phyloP scores from a whole-genome alignment of 106 monocot species.

The Dendrobium officinale region DNA sequence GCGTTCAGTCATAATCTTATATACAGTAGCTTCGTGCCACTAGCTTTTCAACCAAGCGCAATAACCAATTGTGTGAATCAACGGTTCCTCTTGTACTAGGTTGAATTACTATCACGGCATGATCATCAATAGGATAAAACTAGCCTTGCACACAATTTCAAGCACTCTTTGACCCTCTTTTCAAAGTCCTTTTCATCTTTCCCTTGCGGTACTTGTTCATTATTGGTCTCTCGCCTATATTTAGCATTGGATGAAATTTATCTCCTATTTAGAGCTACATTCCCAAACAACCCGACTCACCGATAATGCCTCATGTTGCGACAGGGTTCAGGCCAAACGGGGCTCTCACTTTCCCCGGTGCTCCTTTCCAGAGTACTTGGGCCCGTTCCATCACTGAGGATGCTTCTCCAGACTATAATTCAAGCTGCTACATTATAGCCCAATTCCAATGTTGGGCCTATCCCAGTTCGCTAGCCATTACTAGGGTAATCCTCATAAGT shows the following conservation, averaged over 20 bases:
- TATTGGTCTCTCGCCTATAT: too few species aligned
- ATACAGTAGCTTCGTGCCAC: conserved; percentile 62
- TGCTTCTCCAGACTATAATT: too few species aligned
- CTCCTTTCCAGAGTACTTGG: conserved; percentile 15
- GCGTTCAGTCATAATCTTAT: conserved; percentile 23
- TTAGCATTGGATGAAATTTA: too few species aligned
- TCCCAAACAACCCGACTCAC: too few species aligned
- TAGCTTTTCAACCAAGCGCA: conserved; percentile 76
- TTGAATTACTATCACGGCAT: conserved; percentile 39
- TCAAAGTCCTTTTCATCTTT: too few species aligned
- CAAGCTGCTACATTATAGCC: neutral
- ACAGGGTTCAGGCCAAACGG: neutral
- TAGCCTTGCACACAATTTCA: conserved; percentile 18
- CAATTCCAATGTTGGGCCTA: conserved; percentile 16
- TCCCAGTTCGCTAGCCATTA: conserved; percentile 12
- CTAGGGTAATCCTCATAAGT: conserved; percentile 17
- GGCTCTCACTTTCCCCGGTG: conserved; percentile 19
- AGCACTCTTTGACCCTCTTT: too few species aligned
- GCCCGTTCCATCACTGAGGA: neutral
- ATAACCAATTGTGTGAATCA: conserved; percentile 77
- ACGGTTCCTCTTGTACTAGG: conserved; percentile 51
- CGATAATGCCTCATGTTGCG: too few species aligned
- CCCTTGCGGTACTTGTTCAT: too few species aligned
- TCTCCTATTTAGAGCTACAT: too few species aligned
- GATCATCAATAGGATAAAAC: conserved; percentile 29